Percentiles rank a stretch among this genome's conserved stretches.
These are phyloP conservation scores for Aspergillus sp. DNA, from an alignment of 2,329 filamentous ascomycete genomes.

Conservation along the genomic window DNA sequence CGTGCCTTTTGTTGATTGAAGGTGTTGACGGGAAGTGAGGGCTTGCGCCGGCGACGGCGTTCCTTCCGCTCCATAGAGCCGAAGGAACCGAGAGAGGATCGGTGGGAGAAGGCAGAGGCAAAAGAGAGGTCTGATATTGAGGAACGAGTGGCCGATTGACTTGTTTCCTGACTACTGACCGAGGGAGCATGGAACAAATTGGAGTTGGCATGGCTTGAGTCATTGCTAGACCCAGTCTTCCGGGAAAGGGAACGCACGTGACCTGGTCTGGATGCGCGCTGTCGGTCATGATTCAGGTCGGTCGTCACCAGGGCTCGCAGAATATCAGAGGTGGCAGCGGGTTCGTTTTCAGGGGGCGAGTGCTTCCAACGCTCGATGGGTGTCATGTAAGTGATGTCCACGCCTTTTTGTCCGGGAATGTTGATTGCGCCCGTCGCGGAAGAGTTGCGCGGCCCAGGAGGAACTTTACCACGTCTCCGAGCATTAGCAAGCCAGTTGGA, in stretches of 20 bases:
- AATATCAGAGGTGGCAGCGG: slow-evolving; percentile 65
- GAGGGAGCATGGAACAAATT: slow-evolving; percentile 57
- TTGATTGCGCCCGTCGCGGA: slow-evolving; percentile 72
- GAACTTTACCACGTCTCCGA: slow-evolving; percentile 76
- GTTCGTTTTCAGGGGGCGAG: slow-evolving; percentile 70
- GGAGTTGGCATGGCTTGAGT: slow-evolving; percentile 55
- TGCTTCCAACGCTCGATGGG: slow-evolving; percentile 70
- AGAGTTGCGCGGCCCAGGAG: slow-evolving; percentile 63
- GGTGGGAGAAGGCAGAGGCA: slow-evolving; percentile 59
- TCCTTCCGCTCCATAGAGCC: slow-evolving; percentile 61
- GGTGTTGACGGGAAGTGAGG: slow-evolving; percentile 44
- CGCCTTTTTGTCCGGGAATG: slow-evolving; percentile 62
- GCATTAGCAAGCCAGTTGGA: slow-evolving; percentile 93
- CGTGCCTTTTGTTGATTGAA: slow-evolving; percentile 45
- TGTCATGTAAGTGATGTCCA: slow-evolving; percentile 57
- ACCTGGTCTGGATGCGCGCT: slow-evolving; percentile 31
- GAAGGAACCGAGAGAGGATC: slow-evolving; percentile 57
- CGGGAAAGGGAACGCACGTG: slow-evolving; percentile 42
- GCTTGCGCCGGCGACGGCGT: slow-evolving; percentile 57
- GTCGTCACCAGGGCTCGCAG: slow-evolving; percentile 58
- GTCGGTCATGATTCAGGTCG: slow-evolving; percentile 37
- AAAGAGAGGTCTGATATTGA: slow-evolving; percentile 59
- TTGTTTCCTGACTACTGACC: slow-evolving; percentile 57
- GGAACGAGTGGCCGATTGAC: slow-evolving; percentile 52
- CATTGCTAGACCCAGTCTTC: slow-evolving; percentile 50